phyloP scores from a whole-genome alignment of 1,139 yeast species.

The Trichomonascaceae sp. region DNA sequence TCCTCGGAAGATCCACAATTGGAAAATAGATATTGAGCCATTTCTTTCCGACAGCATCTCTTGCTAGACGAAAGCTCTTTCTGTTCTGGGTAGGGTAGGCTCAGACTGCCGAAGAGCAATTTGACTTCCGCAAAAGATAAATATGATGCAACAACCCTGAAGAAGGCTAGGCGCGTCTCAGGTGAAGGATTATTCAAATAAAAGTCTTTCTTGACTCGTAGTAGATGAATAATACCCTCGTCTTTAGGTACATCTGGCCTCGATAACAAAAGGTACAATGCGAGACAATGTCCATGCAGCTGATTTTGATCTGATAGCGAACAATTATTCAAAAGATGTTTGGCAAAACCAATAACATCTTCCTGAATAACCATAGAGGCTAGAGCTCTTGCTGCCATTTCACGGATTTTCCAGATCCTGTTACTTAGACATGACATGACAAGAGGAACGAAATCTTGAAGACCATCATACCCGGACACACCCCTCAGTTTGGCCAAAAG shows the following conservation, averaged over 20 bases:
- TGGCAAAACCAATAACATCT: constrained; percentile 23
- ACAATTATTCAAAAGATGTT: constrained; percentile 17
- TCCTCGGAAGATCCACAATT: constrained; percentile 16
- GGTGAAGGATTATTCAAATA: constrained; percentile 27
- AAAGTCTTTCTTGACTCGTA: constrained; percentile 15
- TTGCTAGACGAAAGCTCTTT: constrained; percentile 10
- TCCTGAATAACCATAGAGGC: constrained; percentile 43
- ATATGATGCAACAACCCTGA: constrained; percentile 29
- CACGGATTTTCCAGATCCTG: constrained; percentile 75
- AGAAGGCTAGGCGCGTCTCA: constrained; percentile 36
- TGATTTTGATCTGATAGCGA: constrained; percentile 36
- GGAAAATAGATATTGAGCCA: constrained; percentile 27
- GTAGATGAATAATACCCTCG: neutral
- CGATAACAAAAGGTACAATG: constrained; percentile 26
- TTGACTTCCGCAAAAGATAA: constrained; percentile 4
- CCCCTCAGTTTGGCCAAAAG: constrained; percentile 63
- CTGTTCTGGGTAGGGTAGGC: neutral
- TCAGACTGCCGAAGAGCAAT: constrained; percentile 2
- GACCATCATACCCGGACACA: constrained; percentile 46
- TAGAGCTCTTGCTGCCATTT: constrained; percentile 71
- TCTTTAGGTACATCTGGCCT: neutral
- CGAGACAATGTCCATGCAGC: constrained; percentile 54
- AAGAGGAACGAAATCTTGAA: constrained; percentile 45
- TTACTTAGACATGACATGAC: constrained; percentile 45
- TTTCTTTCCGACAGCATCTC: constrained; percentile 32